Base-by-base conservation (phyloP, 176 grass and related monocot species). In the Microstegium vimineum region DNA sequence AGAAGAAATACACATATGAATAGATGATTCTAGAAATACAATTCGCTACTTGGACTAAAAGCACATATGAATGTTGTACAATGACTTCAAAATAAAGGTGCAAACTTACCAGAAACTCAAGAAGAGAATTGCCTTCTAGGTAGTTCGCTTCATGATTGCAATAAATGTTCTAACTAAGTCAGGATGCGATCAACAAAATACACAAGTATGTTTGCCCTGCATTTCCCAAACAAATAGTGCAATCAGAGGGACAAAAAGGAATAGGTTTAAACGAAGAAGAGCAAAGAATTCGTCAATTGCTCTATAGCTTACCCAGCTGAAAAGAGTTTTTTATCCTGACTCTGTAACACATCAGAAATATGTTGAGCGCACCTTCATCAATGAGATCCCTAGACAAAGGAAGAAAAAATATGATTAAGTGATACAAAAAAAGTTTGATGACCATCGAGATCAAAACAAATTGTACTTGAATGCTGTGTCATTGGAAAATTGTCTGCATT, bases 281-380 rank as follows among this genome's bases (percentile, higher is more conserved):
- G 66, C 17, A 79, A 22, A 56, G 9, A 81, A 47, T 51, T 46
- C 9, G 35, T 31, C 4, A 5, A 41, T 70, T 78, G 62, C 18
- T 63, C 33, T 71, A 85, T 32, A 73, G 74, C 54, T 91, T 98
- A 98, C 95, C 95, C 95, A 82, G 89, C 84, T 87, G 90, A 94
- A 42, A 93, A 59, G 62, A 90, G 80, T 68, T 82, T 82, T 88
- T 92, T 89, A 84, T 98, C 84, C 49, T 87, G 92, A 94, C 95
- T 91, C 78, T 82, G 88, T 69, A 98, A 59, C 63, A 94, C 79
- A 88, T 98, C 79, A 77, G 90, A 89, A 78, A 98, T 86, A 94
- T 88, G 37, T 91, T 92, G 74, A 98, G 84, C 69, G 94, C 68
- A 82, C 95, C 95, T 92, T 91, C 63, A 62, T 54, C 64, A 72